Base-by-base conservation (phyloP, 1,139 yeast species). In the Candida albicans region DNA sequence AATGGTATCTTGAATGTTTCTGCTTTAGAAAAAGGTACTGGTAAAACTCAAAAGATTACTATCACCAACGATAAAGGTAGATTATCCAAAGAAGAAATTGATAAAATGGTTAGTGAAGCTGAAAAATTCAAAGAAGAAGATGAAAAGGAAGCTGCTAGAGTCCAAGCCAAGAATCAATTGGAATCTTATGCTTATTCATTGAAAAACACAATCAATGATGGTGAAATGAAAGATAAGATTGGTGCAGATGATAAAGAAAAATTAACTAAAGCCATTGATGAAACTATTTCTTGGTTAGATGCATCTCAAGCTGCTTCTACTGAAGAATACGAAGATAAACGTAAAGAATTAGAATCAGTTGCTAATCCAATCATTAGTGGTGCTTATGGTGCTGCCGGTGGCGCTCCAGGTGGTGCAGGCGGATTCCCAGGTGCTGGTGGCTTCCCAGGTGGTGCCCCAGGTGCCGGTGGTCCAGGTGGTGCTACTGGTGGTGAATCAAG, bases 21-120 rank as follows among this genome's bases (percentile, higher is more conserved):
- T 49, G 97, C 97, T 45, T 75, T 86, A 50, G 97, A 91, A 67
- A 90, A 90, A 79, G 97, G 96, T 63, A 91, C 97, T 51, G 96
- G 96, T 55, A 67, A 67, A 56, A 57, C 65, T 43, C 69, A 67
- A 57, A 64, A 67, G 57, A 67, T 68, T 49, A 67, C 72, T 43
- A 67, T 68, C 46, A 66, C 68, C 45, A 72, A 70, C 59, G 77
- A 72, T 56, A 71, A 72, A 64, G 75, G 76, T 55, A 70, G 77
- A 67, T 70, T 72, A 57, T 70, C 76, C 35, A 71, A 72, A 64
- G 77, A 71, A 49, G 76, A 72, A 49, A 72, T 72, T 44, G 77
- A 72, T 53, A 69, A 73, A 67, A 72, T 72, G 77, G 77, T 71
- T 35, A 61, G 65, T 43, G 76, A 72, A 58, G 76, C 76, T 43